Conservation (phyloP, 192 early-diverging fungal genomes). For the Chytriomyces confervae region DNA sequence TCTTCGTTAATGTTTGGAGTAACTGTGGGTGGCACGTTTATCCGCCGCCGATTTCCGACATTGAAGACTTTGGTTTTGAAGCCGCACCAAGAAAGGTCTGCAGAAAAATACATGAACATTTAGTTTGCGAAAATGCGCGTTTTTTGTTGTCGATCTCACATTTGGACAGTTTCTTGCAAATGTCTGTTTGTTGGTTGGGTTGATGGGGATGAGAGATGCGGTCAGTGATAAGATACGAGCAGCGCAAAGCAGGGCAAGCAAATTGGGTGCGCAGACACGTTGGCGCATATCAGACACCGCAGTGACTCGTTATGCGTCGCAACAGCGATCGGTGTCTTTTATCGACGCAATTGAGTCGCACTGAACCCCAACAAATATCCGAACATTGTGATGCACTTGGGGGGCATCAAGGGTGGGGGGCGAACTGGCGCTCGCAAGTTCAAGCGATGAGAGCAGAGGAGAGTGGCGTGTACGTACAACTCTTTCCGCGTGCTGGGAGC, state of each 20-base stretch:
- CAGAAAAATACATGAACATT: background rate
- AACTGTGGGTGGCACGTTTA: constrained; percentile 40
- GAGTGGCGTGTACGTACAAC: constrained; percentile 45
- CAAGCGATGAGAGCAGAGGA: background rate
- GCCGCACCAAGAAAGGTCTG: constrained; percentile 52
- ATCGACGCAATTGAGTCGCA: too few species aligned
- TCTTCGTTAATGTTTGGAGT: background rate
- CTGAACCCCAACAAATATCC: too few species aligned
- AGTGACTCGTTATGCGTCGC: too few species aligned
- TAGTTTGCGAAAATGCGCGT: constrained; percentile 72
- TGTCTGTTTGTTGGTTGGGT: constrained; percentile 61
- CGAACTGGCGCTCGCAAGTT: too few species aligned
- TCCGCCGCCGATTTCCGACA: constrained; percentile 91
- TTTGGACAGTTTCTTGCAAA: constrained; percentile 93
- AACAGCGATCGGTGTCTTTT: too few species aligned
- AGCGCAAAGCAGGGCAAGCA: too few species aligned
- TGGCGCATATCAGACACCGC: too few species aligned
- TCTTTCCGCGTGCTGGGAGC: constrained; percentile 92
- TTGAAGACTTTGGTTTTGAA: constrained; percentile 81
- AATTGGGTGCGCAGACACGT: too few species aligned
- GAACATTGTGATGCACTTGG: too few species aligned
- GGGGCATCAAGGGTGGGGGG: too few species aligned
- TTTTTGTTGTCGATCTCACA: constrained; percentile 71
- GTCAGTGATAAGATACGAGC: background rate
- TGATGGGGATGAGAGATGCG: background rate